Base-by-base conservation (phyloP, 2,329 filamentous ascomycete species). In the Fonsecaea pugnacius region DNA sequence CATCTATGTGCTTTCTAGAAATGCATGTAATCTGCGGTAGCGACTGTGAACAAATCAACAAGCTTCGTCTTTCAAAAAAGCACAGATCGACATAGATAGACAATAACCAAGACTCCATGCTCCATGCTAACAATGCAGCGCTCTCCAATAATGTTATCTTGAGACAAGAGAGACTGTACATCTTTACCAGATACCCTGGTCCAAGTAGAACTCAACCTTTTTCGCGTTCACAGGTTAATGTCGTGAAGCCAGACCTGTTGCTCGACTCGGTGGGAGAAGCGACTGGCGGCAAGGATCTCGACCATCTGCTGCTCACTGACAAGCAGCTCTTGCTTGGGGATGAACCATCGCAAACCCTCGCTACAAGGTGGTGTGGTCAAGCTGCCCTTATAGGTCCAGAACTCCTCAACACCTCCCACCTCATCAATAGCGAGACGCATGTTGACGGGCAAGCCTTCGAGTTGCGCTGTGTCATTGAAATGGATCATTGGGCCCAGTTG, bases 331-430 rank as follows among this genome's bases (percentile, higher is more conserved):
- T 65, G 52, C 56, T 63, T 66, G 16, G 69, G 61, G 8, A 70
- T 8, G 54, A 85, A 75, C 79, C 85, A 87, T 9, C 74, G 77
- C 24, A 88, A 76, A 30, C 81, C 82, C 73, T 88, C 85, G 16
- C 78, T 78, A 75, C 86, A 88, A 3, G 86, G 86, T 21, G 87
- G 86, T 0, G 85, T 88, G 46, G 86, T 89, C 53, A 89, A 78
- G 18, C 84, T 87, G 21, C 86, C 86, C 12, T 75, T 73, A 77
- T 88, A 89, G 63, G 79, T 78, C 70, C 79, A 81, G 60, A 84
- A 74, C 38, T 70, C 63, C 21, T 63, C 40, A 33, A 68, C 33
- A 10, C 58, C 60, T 35, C 60, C 63, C 14, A 70, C 66, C 50
- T 69, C 69, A 7, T 68, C 60, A 36, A 70, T 66, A 24, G 64